phyloP scores from a whole-genome alignment of 2,329 filamentous ascomycete genomes.

The Pseudocercospora macadamiae region DNA sequence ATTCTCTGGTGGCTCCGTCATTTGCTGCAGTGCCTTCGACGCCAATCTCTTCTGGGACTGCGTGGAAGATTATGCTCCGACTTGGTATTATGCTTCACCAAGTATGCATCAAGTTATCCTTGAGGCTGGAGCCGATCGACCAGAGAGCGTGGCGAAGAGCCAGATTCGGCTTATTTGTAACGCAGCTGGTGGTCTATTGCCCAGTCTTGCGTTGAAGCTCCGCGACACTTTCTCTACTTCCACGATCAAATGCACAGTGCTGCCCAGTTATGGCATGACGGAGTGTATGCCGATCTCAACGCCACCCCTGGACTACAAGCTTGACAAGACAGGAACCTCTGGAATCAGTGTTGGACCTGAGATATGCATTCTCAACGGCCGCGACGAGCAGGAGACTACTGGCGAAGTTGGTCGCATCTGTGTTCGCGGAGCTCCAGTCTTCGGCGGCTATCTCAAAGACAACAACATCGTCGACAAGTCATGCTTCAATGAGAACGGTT shows the following conservation, averaged over 20 bases:
- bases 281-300: conserved; percentile 64
- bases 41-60: conserved; percentile 61
- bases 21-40: conserved; percentile 59
- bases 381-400: conserved; percentile 35
- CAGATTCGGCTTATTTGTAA: conserved; percentile 59
- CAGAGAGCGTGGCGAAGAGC: conserved; percentile 46
- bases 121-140: conserved; percentile 47
- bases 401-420: conserved; percentile 52
- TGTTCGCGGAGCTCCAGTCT: conserved; percentile 56
- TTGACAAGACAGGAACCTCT: conserved; percentile 58
- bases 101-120: conserved; percentile 61
- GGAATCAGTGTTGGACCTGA: conserved; percentile 58
- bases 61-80: conserved; percentile 52
- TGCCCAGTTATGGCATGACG: conserved; percentile 64
- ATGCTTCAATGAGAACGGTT: conserved; percentile 53
- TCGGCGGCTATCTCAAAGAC: conserved; percentile 53
- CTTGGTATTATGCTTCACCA: conserved; percentile 63
- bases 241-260: conserved; percentile 45
- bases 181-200: conserved; percentile 57
- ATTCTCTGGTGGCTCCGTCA: conserved; percentile 57
- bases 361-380: conserved; percentile 53
- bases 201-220: conserved; percentile 54
- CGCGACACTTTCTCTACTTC: conserved; percentile 51
- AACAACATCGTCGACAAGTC: conserved; percentile 50
- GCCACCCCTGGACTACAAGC: conserved; percentile 55